phyloP scores from a whole-genome alignment of 805 yeast species.

The Priceomyces medius region DNA sequence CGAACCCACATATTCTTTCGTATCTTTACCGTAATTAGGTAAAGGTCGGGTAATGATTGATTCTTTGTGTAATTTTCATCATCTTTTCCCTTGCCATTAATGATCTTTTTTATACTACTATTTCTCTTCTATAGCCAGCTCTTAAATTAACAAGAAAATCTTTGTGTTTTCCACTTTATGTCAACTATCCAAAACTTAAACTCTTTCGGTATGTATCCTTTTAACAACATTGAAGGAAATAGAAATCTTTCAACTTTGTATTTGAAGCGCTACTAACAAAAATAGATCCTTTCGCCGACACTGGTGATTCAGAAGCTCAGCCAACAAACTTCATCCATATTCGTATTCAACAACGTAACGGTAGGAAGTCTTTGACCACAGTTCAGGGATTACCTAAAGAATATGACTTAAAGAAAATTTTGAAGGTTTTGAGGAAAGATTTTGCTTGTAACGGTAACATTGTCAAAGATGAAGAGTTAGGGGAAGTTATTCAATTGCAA shows the following conservation, averaged over 20 bases:
- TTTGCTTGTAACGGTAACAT: constrained; percentile 99
- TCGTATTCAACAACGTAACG: constrained; percentile 99
- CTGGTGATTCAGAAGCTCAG: constrained; percentile 98
- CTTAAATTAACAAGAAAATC: constrained; percentile 8
- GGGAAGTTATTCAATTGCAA: constrained; percentile 95
- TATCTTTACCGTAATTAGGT: no score
- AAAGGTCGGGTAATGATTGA: no score
- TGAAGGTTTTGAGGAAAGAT: constrained; percentile 93
- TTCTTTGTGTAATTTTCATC: constrained; percentile 4
- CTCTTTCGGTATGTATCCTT: constrained; percentile 58
- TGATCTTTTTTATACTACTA: background rate
- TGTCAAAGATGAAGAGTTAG: constrained; percentile 93
- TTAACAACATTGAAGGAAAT: no score
- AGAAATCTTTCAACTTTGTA: no score
- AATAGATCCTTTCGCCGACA: constrained; percentile 96
- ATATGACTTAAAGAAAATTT: constrained; percentile 89
- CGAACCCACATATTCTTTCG: no score
- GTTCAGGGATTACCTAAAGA: constrained; percentile 97
- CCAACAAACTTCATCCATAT: constrained; percentile 94
- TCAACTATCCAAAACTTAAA: constrained; percentile 90
- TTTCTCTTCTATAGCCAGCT: background rate
- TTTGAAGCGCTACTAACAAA: constrained; percentile 8
- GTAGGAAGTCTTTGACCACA: constrained; percentile 97
- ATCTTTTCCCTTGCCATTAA: background rate
- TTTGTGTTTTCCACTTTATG: constrained; percentile 40